Evolutionary conservation across 257 asterid genomes (phyloP).

Genomic region (Datura wrightii): DNA sequence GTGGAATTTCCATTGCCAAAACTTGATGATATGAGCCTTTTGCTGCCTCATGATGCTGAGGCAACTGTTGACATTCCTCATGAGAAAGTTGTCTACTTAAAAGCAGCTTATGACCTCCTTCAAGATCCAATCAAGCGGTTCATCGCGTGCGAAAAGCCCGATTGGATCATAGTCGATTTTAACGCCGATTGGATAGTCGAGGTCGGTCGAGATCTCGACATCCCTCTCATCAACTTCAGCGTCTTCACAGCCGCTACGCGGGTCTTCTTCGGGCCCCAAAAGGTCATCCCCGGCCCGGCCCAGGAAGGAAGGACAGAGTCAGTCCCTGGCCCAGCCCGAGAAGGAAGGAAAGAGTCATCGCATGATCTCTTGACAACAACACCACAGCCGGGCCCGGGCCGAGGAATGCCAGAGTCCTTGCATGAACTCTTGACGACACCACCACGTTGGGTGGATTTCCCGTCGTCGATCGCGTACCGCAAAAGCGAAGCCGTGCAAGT

Average conservation of each 20-base stretch:
- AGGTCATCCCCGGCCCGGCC: neutral
- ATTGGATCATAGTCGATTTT: constrained; percentile 32
- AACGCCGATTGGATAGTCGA: neutral
- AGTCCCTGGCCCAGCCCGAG: too few species aligned
- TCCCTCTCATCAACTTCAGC: neutral
- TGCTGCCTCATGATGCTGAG: constrained; percentile 40
- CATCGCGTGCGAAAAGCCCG: constrained; percentile 10
- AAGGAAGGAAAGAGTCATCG: too few species aligned
- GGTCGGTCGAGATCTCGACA: neutral
- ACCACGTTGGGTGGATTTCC: constrained; percentile 33
- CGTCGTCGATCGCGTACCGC: constrained; percentile 11
- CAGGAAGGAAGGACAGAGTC: neutral
- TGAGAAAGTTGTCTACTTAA: constrained; percentile 21
- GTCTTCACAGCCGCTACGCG: constrained; percentile 1
- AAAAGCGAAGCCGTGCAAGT: neutral
- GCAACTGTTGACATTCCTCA: constrained; percentile 40
- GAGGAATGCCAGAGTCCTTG: too few species aligned
- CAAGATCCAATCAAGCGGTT: constrained; percentile 23
- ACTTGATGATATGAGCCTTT: neutral
- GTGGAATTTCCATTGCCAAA: neutral
- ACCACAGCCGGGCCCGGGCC: too few species aligned
- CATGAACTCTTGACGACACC: neutral
- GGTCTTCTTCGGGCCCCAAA: constrained; percentile 17
- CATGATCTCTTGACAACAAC: too few species aligned
- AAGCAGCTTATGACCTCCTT: neutral